Evolutionary conservation across 139 green algal species (phyloP), one percentile per base, ranked within the genome.

Genomic region (Protoeuglena noctilucae): DNA sequence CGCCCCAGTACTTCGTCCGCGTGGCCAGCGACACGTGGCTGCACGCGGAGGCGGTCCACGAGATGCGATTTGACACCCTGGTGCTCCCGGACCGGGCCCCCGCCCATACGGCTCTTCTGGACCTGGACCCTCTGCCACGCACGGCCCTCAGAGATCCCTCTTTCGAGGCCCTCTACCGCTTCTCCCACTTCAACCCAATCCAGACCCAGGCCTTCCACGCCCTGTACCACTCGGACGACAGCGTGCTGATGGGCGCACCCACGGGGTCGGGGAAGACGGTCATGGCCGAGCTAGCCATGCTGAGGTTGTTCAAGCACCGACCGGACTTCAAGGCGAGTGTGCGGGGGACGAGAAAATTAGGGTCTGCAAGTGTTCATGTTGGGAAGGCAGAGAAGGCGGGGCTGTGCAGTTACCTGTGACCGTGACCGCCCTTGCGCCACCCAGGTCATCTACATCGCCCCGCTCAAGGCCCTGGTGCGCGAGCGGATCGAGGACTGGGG

Each of bases 161-260:
- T 17, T 89, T 78, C 48, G 68, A 93, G 65, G 28, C 62, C 14
- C 57, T 96, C 50, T 95, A 95, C 77, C 57, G 67, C 54, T 94
- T 95, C 66, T 76, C 77, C 3, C 85, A 95, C 73, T 98, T 98
- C 80, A 98, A 98, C 75, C 82, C 90, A 46, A 93, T 98, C 28
- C 90, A 97, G 70, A 95, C 88, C 23, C 82, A 93, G 73, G 86
- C 81, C 5, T 98, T 98, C 70, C 83, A 95, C 70, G 88, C 85
- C 2, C 77, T 97, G 54, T 96, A 93, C 68, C 86, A 97, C 64
- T 94, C 79, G 1, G 84, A 97, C 60, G 70, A 89, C 52, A 94
- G 84, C 65, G 81, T 96, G 51, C 74, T 98, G 61, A 67, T 98
- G 52, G 90, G 88, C 18, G 90, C 90, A 1, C 90, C 90, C 49